A percentile compares a stretch with the other conserved stretches of the same genome.
Evolutionary conservation across 2,329 filamentous ascomycete genomes (phyloP).

Genomic region (Aciculosporium take): DNA sequence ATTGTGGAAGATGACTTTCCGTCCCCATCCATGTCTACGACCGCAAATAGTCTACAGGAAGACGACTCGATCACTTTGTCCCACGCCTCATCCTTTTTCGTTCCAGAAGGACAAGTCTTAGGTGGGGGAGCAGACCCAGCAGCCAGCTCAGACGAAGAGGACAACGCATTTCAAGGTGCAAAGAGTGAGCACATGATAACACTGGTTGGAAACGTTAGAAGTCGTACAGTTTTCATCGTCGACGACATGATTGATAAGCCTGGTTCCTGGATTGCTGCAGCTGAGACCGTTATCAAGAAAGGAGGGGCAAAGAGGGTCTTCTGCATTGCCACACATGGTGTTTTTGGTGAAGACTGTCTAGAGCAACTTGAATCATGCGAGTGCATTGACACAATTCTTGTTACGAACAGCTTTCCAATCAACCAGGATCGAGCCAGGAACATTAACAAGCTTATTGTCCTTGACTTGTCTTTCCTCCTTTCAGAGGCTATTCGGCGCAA

Average conservation of each 20-base stretch:
- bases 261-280: constrained; percentile 91
- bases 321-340: constrained; percentile 90
- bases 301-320: constrained; percentile 88
- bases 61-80: constrained; percentile 74
- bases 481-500: constrained; percentile 90
- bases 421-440: constrained; percentile 54
- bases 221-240: constrained; percentile 81
- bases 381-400: constrained; percentile 85
- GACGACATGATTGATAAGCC: constrained; percentile 99
- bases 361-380: constrained; percentile 84
- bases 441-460: constrained; percentile 70
- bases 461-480: constrained; percentile 78
- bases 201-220: constrained; percentile 85
- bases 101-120: constrained; percentile 50
- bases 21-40: constrained; percentile 57
- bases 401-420: constrained; percentile 96
- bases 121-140: constrained; percentile 75
- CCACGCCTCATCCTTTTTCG: constrained; percentile 67
- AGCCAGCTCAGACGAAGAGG: constrained; percentile 81
- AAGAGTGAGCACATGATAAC: constrained; percentile 90
- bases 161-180: constrained; percentile 69
- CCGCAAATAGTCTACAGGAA: constrained; percentile 50
- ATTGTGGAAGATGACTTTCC: constrained; percentile 89
- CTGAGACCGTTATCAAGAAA: constrained; percentile 89
- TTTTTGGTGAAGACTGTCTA: constrained; percentile 82